Base-by-base conservation (phyloP, 805 yeast genomes). In the Candida rishiriensis region DNA sequence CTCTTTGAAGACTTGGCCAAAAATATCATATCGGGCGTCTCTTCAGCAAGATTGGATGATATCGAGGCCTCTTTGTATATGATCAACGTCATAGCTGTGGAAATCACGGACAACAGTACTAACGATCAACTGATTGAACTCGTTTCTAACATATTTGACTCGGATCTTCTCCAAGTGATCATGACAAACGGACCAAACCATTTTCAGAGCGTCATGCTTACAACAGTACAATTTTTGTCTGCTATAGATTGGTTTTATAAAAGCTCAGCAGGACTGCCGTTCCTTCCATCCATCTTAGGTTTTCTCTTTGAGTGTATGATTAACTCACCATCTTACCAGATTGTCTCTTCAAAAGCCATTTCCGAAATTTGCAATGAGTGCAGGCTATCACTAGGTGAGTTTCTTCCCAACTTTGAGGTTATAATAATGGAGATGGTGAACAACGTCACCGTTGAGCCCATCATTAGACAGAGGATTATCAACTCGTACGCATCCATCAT, bases 31-130 rank as follows among this genome's bases (percentile, higher is more conserved):
- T 44, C 52, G 1, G 58, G 59, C 30, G 41, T 65, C 11, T 30
- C 52, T 13, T 56, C 61, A 5, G 9, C 32, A 14, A 30, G 47
- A 17, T 55, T 75, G 51, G 49, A 55, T 11, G 78, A 74, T 38
- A 61, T 82, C 3, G 95, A 86, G 57, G 73, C 83, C 1, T 76
- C 86, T 0, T 58, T 86, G 40, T 87, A 67, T 59, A 65, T 85
- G 12, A 51, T 86, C 8, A 75, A 69, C 49, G 71, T 78, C 15
- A 67, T 87, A 10, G 72, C 83, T 3, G 77, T 74, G 12, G 79
- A 79, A 47, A 66, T 80, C 33, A 64, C 66, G 3, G 70, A 65
- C 28, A 61, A 56, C 33, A 65, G 59, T 48, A 60, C 59, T 15
- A 51, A 56, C 12, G 41, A 44, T 1, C 51, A 50, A 12, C 43